These are phyloP conservation scores for Gymnopilus dilepis DNA, from an alignment of 768 basidiomycete genomes.

Conservation along the genomic window DNA sequence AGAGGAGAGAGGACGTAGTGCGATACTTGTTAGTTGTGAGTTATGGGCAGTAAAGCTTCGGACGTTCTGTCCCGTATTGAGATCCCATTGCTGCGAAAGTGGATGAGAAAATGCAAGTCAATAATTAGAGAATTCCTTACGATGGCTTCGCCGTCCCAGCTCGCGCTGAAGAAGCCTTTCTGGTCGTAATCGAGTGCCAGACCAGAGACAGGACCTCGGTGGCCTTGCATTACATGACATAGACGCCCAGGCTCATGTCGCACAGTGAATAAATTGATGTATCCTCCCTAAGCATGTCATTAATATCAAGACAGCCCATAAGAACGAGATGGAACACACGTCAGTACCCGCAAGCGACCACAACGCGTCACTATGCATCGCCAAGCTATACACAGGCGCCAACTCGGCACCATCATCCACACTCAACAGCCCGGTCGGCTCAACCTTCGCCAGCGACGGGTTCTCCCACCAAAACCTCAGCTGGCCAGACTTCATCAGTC, in stretches of 20 bases:
- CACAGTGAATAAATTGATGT: conserved; percentile 91
- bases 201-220: conserved; percentile 85
- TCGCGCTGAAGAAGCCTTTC: conserved; percentile 86
- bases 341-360: conserved; percentile 91
- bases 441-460: conserved; percentile 40
- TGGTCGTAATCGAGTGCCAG: conserved; percentile 82
- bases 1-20: conserved; percentile 68
- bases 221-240: conserved; percentile 74
- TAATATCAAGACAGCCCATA: conserved; percentile 9
- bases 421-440: conserved; percentile 28
- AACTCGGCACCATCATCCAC: conserved; percentile 56
- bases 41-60: conserved; percentile 83
- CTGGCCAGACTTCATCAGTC: conserved; percentile 88
- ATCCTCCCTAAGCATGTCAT: conserved; percentile 65
- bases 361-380: conserved; percentile 90
- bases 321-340: conserved; percentile 50
- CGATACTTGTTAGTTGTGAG: conserved; percentile 82
- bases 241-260: conserved; percentile 89
- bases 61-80: conserved; percentile 84
- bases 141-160: conserved; percentile 91
- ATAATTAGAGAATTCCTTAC: conserved; percentile 49
- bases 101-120: conserved; percentile 15
- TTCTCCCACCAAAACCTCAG: conserved; percentile 94
- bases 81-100: conserved; percentile 88
- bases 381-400: conserved; percentile 87